Evolutionary conservation across 2,329 filamentous ascomycete genomes (phyloP).

Genomic region (Pyrenophora graminea): DNA sequence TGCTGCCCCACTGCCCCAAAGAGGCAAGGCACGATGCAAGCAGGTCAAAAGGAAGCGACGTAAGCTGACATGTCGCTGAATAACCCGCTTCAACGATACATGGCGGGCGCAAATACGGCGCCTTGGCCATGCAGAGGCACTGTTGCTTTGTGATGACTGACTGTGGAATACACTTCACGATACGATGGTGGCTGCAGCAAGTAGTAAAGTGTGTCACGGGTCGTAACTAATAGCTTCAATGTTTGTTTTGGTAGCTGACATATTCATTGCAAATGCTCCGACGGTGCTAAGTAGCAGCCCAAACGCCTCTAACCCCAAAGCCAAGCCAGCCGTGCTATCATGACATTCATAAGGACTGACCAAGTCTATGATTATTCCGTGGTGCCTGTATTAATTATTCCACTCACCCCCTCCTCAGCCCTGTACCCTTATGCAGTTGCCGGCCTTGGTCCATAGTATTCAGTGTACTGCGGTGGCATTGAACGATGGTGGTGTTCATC

Average conservation of each 20-base stretch:
- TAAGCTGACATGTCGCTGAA: slow-evolving; percentile 6
- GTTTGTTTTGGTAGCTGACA: not conserved
- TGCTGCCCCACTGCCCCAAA: not conserved
- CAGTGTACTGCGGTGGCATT: slow-evolving; percentile 47
- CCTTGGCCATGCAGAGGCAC: too few relatives aligned
- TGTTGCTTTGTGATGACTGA: too few relatives aligned
- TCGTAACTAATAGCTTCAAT: not conserved
- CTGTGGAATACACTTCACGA: too few relatives aligned
- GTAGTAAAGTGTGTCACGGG: too few relatives aligned
- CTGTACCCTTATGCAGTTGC: not conserved
- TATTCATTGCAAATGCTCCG: not conserved
- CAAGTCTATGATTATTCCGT: not conserved
- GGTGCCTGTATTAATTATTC: too few relatives aligned
- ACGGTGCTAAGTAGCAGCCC: not conserved
- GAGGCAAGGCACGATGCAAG: not conserved
- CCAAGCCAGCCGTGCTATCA: too few relatives aligned
- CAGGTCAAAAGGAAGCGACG: not conserved
- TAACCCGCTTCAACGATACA: not conserved
- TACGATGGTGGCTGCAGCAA: too few relatives aligned
- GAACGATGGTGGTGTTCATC: slow-evolving; percentile 35
- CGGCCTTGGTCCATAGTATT: not conserved
- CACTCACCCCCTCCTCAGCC: too few relatives aligned
- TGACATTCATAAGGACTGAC: not conserved
- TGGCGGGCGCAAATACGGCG: too few relatives aligned
- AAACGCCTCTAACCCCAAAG: too few relatives aligned